Percentiles rank a stretch among this genome's conserved stretches.
Conservation (phyloP, 805 yeast genomes). For the Teunomyces panamensis region DNA sequence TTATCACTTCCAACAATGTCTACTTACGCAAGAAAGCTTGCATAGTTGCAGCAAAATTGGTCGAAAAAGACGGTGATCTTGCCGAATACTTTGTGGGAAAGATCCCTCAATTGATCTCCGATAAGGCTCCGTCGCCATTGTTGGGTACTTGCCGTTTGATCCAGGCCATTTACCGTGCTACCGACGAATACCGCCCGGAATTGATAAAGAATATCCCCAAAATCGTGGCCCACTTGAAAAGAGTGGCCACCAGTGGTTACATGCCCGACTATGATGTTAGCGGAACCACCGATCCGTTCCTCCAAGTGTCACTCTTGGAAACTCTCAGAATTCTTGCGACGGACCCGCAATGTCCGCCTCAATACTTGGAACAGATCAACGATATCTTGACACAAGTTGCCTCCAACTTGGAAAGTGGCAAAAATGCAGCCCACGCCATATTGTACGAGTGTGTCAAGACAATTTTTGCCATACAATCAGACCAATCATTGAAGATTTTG, state of each 20-base stretch:
- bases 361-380: conserved; percentile 56
- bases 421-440: conserved; percentile 79
- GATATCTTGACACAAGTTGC: conserved; percentile 86
- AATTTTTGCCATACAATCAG: conserved; percentile 75
- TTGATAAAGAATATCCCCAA: conserved; percentile 40
- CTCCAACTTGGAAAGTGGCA: conserved; percentile 73
- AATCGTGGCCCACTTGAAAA: conserved; percentile 56
- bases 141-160: conserved; percentile 62
- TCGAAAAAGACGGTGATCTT: conserved; percentile 78
- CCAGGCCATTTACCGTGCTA: conserved; percentile 40
- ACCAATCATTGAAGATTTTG: conserved; percentile 79
- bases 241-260: conserved; percentile 61
- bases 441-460: conserved; percentile 87
- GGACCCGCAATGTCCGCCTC: conserved; percentile 35
- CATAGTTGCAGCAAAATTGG: conserved; percentile 80
- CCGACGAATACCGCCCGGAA: conserved; percentile 33
- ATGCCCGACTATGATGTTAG: conserved; percentile 87
- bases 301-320: conserved; percentile 70
- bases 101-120: conserved; percentile 49
- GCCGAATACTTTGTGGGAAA: conserved; percentile 67
- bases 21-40: conserved; percentile 85
- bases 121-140: conserved; percentile 66
- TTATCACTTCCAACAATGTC: conserved; percentile 54
- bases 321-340: conserved; percentile 62
- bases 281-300: conserved; percentile 86